These are phyloP conservation scores for Grigorovia humatica DNA, from an alignment of 805 yeast species.

Conservation along the genomic window DNA sequence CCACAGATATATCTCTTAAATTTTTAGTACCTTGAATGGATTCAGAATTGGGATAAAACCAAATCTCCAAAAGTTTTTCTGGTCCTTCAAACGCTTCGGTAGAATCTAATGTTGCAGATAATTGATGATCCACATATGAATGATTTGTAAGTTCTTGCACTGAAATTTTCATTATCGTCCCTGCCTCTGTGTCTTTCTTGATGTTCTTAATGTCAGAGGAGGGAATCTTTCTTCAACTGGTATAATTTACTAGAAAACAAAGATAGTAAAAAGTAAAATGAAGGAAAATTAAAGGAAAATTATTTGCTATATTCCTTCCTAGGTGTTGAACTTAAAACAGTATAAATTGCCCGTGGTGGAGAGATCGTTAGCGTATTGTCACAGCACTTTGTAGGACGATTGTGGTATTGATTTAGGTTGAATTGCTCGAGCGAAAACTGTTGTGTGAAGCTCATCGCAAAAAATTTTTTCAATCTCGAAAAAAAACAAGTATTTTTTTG, in stretches of 20 bases:
- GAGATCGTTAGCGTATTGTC: neutral
- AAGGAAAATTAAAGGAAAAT: too few species aligned
- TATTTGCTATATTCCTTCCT: too few species aligned
- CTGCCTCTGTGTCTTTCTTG: neutral
- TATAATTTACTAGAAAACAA: too few species aligned
- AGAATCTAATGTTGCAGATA: slow-evolving; percentile 73
- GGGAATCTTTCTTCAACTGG: too few species aligned
- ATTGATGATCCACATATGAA: slow-evolving; percentile 63
- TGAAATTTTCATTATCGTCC: slow-evolving; percentile 25
- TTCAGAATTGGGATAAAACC: slow-evolving; percentile 54
- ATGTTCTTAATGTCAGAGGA: too few species aligned
- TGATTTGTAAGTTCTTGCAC: slow-evolving; percentile 30
- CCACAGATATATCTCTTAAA: slow-evolving; percentile 53
- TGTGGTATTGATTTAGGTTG: neutral
- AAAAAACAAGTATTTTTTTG: neutral
- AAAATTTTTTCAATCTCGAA: neutral
- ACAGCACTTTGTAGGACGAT: neutral
- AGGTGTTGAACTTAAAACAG: too few species aligned
- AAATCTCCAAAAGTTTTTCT: slow-evolving; percentile 81
- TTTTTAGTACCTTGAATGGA: slow-evolving; percentile 32
- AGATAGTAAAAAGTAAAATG: too few species aligned
- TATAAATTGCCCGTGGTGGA: neutral
- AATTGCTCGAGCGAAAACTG: neutral
- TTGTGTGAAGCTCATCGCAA: neutral
- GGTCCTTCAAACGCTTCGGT: slow-evolving; percentile 96